A percentile compares a stretch with the other conserved stretches of the same genome.
Conservation (phyloP, 495 filamentous ascomycete species). For the Penicillium paradoxum region DNA sequence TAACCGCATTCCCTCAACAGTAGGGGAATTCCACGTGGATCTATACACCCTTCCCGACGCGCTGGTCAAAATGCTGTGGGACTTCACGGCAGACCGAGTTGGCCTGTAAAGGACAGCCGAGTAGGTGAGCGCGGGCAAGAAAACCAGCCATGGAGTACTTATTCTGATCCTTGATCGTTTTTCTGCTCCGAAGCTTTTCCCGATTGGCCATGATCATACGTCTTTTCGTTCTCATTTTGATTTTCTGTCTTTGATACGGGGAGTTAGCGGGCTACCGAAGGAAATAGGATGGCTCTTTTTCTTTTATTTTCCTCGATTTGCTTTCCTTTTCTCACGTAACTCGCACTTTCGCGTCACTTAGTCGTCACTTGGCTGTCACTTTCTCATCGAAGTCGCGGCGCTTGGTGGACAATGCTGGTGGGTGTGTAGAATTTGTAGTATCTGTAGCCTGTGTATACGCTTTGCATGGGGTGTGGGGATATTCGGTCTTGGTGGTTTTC, state of each 20-base stretch:
- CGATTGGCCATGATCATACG: background rate
- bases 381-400: background rate
- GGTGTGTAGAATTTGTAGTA: too few species aligned
- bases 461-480: too few species aligned
- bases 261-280: constrained; percentile 22
- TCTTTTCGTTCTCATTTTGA: background rate
- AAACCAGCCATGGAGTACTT: background rate
- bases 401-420: too few species aligned
- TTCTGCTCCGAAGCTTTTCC: constrained; percentile 1
- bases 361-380: too few species aligned
- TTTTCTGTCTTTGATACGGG: constrained; percentile 9
- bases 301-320: constrained; percentile 2
- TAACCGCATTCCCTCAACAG: constrained; percentile 20
- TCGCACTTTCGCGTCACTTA: background rate
- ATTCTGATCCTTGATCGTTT: background rate
- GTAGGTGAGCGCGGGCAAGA: background rate
- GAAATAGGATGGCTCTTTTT: constrained; percentile 15
- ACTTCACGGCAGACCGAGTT: constrained; percentile 57
- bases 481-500: too few species aligned
- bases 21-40: constrained; percentile 98
- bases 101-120: constrained; percentile 24
- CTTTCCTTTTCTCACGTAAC: background rate
- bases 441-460: too few species aligned
- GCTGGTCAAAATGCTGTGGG: constrained; percentile 85
- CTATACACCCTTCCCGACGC: constrained; percentile 88